phyloP scores from a whole-genome alignment of 331 rosid genomes.

The Rosa hybrid region DNA sequence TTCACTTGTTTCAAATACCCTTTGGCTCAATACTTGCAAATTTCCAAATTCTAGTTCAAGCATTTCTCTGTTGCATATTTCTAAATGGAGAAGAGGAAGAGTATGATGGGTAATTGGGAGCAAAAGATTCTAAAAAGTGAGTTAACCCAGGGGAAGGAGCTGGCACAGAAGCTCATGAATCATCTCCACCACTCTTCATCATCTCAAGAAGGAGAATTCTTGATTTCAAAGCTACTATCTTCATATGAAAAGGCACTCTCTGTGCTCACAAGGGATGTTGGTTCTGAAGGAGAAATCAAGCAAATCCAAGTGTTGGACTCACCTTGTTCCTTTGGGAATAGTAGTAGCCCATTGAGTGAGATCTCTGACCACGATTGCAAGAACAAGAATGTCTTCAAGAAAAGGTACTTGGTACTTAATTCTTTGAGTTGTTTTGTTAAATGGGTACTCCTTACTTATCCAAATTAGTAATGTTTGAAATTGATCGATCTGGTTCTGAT shows the following conservation, averaged over 20 bases:
- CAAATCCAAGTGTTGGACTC: slow-evolving; percentile 28
- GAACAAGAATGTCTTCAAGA: slow-evolving; percentile 53
- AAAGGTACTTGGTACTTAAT: slow-evolving; percentile 66
- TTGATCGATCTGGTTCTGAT: slow-evolving; percentile 12
- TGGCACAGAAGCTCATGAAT: slow-evolving; percentile 49
- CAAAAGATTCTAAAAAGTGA: slow-evolving; percentile 46
- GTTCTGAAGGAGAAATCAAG: slow-evolving; percentile 28
- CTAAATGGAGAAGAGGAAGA: slow-evolving; percentile 41
- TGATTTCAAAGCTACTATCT: slow-evolving; percentile 55
- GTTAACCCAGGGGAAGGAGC: slow-evolving; percentile 62
- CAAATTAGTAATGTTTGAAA: background rate
- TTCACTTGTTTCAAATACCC: background rate
- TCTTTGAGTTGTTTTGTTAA: background rate
- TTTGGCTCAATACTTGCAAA: background rate
- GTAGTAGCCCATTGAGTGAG: slow-evolving; percentile 45
- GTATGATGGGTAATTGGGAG: slow-evolving; percentile 33
- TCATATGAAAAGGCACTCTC: slow-evolving; percentile 60
- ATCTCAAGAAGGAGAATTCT: slow-evolving; percentile 32
- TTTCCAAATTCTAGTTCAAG: background rate
- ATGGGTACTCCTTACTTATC: background rate
- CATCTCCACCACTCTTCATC: slow-evolving; percentile 45
- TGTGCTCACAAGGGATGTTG: slow-evolving; percentile 31
- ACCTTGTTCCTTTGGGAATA: slow-evolving; percentile 37
- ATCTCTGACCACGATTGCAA: slow-evolving; percentile 41
- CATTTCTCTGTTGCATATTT: background rate